phyloP scores from a whole-genome alignment of 495 filamentous ascomycete genomes.

The Pyrenula aspistea region DNA sequence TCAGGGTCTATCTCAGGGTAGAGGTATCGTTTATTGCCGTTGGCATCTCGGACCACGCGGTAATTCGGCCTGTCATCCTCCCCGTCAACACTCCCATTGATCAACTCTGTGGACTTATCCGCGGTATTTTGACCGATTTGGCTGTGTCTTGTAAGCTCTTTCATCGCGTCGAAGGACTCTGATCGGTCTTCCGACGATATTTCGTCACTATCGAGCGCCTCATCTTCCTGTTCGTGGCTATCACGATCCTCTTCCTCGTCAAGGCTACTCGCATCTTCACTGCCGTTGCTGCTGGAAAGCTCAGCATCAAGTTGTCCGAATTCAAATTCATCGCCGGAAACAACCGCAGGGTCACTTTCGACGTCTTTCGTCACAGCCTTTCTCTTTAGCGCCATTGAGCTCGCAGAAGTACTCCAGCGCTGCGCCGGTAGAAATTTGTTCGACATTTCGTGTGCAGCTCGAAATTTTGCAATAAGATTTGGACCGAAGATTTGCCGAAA shows the following conservation, averaged over 20 bases:
- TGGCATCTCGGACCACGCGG: constrained; percentile 49
- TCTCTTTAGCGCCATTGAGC: constrained; percentile 28
- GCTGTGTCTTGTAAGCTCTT: constrained; percentile 38
- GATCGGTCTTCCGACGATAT: constrained; percentile 30
- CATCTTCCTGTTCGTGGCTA: constrained; percentile 29
- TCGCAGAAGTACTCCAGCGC: no score
- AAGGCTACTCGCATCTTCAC: constrained; percentile 22
- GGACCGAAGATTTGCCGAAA: no score
- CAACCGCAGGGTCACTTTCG: constrained; percentile 34
- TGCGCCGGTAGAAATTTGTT: no score
- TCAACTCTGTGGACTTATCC: constrained; percentile 8
- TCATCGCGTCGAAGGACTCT: constrained; percentile 11
- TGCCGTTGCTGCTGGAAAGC: constrained; percentile 38
- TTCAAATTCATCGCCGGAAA: constrained; percentile 56
- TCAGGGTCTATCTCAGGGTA: constrained; percentile 87
- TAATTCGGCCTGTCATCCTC: constrained; percentile 24
- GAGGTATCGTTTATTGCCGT: constrained; percentile 62
- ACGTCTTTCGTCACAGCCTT: constrained; percentile 46
- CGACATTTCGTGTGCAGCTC: no score
- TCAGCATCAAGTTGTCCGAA: constrained; percentile 51
- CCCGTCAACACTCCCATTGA: constrained; percentile 8
- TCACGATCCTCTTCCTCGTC: constrained; percentile 40
- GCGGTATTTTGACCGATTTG: neutral
- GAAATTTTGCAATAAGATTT: no score
- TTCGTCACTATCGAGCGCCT: constrained; percentile 37